A percentile compares a stretch with the other conserved stretches of the same genome.
These are phyloP conservation scores for Colletotrichum viniferum DNA, from an alignment of 2,329 filamentous ascomycete species.

Conservation along the genomic window DNA sequence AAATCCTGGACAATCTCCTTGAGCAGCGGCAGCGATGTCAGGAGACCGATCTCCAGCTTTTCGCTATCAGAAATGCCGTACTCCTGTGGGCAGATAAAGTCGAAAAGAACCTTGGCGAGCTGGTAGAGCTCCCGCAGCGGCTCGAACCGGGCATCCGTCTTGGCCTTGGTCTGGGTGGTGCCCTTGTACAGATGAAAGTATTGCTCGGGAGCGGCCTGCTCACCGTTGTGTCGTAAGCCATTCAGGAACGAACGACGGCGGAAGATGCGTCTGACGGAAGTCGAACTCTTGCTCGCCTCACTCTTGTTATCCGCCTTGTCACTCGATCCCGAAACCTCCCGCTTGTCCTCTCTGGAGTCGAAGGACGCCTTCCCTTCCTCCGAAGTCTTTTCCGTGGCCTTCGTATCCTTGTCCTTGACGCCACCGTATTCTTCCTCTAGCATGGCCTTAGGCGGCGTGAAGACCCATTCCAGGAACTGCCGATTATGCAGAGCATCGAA, in stretches of 20 bases:
- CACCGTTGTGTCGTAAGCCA: conserved; percentile 50
- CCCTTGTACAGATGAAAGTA: conserved; percentile 94
- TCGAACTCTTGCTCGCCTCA: conserved; percentile 33
- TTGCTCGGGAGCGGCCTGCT: conserved; percentile 65
- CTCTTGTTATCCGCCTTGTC: conserved; percentile 47
- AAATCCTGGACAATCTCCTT: conserved; percentile 97
- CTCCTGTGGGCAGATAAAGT: conserved; percentile 98
- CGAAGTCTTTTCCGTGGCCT: conserved; percentile 37
- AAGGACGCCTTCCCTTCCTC: conserved; percentile 44
- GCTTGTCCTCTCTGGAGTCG: conserved; percentile 37
- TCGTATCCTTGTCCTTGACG: conserved; percentile 38
- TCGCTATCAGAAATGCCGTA: conserved; percentile 96
- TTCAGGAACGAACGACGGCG: conserved; percentile 65
- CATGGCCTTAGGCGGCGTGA: conserved; percentile 83
- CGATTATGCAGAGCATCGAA: conserved; percentile 97
- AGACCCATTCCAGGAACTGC: conserved; percentile 96
- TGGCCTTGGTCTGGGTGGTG: conserved; percentile 74
- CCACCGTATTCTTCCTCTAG: conserved; percentile 71
- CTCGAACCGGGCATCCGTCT: conserved; percentile 83
- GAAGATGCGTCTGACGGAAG: conserved; percentile 56
- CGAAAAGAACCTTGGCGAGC: conserved; percentile 91
- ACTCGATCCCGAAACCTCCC: conserved; percentile 35
- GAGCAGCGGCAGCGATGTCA: conserved; percentile 90
- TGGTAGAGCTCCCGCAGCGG: conserved; percentile 93
- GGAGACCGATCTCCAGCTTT: conserved; percentile 96